Base-by-base conservation (phyloP, 2,329 filamentous ascomycete species). In the Cladorrhinum sp. region DNA sequence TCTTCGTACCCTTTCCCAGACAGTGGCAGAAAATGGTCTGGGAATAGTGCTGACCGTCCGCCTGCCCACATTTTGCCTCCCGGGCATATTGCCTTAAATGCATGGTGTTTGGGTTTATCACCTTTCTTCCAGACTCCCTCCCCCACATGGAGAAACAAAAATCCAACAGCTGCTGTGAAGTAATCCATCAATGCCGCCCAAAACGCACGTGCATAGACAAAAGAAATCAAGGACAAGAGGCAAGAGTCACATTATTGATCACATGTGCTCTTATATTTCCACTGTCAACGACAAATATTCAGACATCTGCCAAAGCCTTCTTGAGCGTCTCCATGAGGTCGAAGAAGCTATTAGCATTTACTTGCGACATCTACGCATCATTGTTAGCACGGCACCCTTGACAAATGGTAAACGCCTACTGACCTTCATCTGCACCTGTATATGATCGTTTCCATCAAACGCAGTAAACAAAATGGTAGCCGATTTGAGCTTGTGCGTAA, bases 401-500 rank as follows among this genome's bases (percentile, higher is more conserved):
- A 10, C 16, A 48, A 14, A n/a, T 14, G 3, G 30, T n/a, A 26
- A 18, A n/a, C 4, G 23, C 14, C n/a, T 10, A 73, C 78, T 65
- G 75, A 86, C 86, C 79, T 84, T 86, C 65, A 87, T 79, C 62
- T 86, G 83, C 61, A 88, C 78, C 12, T 84, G 82, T 67, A 80
- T 82, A 1, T 77, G 77, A 42, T 82, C 78, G 2, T 76, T 75
- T 21, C 80, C 84, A 67, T 87, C 84, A 62, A 87, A 83, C 9
- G 85, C 85, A 0, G 83, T 87, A 67, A 88, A 88, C 39, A 87
- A 70, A 21, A 96, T 84, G 57, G 85, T 82, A 53, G 92, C 81
- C 50, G 86, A 83, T 73, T 91, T 91, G 63, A 89, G 83, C 48
- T 84, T 86, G 28, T 91, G 87, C 68, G 89, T 89, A 56, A 92